Base-by-base conservation (phyloP, 441 rosid species). In the Metrosideros polymorpha region DNA sequence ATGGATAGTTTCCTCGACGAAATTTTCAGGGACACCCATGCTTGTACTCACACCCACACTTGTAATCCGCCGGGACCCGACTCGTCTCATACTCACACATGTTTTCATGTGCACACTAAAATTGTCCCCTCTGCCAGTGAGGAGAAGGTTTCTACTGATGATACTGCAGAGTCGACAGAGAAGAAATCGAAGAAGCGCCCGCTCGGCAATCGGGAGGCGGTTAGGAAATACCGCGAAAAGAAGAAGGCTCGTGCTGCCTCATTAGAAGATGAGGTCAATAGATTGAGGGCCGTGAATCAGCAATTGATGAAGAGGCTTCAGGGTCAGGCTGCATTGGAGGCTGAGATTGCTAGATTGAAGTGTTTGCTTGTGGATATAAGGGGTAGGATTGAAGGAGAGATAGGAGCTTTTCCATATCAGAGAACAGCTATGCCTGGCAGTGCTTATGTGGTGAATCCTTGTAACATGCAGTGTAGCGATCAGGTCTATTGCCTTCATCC, bases 11-110 rank as follows among this genome's bases (percentile, higher is more conserved):
- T 98, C 90, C 92, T 96, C 29, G 95, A 96, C 49, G 98, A 94
- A 25, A 90, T 96, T 83, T 86, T 95, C 53, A 93, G 87, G 90
- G 99, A 98, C 77, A 83, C 93, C 82, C 94, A 94, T 86, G 97
- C 99, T 4, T 97, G 99, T 86, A 96, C 95, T 75, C 99, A 96
- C 85, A 95, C 99, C 39, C 99, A 97, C 87, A 96, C 98, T 47
- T 97, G 99, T 84, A 95, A 97, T 77, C 99, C 99, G 39, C 98
- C 98, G 5, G 99, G 98, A 25, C 99, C 99, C 0, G 99, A 98
- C 90, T 92, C 90, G 85, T 94, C 98, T 1, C 99, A 98, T 86
- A 96, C 99, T 0, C 99, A 98, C 89, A 96, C 99, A 25, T 98
- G 99, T 90, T 92, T 92, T 82, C 99, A 98, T 89, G 95, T 96